Base-by-base conservation (phyloP, 768 basidiomycete genomes). In the Xerocomellus chrysenteron region DNA sequence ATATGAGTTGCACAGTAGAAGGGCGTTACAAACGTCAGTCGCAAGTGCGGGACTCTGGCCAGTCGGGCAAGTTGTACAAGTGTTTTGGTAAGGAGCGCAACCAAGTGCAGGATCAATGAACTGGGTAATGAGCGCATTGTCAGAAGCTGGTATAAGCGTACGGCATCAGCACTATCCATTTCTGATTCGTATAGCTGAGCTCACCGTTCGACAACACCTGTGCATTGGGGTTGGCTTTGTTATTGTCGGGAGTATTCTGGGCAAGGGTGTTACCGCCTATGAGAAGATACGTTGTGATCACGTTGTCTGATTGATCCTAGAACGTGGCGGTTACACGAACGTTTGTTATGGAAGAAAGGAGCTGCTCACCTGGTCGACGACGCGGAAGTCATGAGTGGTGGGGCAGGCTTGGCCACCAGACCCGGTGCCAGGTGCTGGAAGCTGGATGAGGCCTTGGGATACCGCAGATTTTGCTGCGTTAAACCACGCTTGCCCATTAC, bases 241-340 rank as follows among this genome's bases (percentile, higher is more conserved):
- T 55, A 41, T 68, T 68, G 10, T 6, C 50, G 2, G 67, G 67
- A 26, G 68, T 70, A 8, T 68, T 68, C 46, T 68, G 67, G 4
- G 65, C 60, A 19, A 68, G 63, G 3, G 68, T 70, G 21, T 70
- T 56, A 2, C 24, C 30, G 1, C 50, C 54, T 21, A 70, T 54
- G 8, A 68, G 47, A 32, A 70, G 68, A 55, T 68, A 68, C 28
- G 67, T 68, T 12, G 67, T 70, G 19, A 70, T 28, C 3, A 70
- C 57, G 14, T 68, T 68, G 33, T 68, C 67, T 16, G 67, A 68
- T 63, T 65, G 67, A 58, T 68, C 67, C 68, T 68, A 33, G 24
- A 47, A 26, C 6, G 30, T 40, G 33, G 19, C 3, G 6, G 33
- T 60, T 39, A 55, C 19, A 30, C 10, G 30, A 51, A 30, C 6